Percentiles rank a stretch among this genome's conserved stretches.
Conservation (phyloP, 352 stramenopile genomes). For the Aphanomyces cochlioides region DNA sequence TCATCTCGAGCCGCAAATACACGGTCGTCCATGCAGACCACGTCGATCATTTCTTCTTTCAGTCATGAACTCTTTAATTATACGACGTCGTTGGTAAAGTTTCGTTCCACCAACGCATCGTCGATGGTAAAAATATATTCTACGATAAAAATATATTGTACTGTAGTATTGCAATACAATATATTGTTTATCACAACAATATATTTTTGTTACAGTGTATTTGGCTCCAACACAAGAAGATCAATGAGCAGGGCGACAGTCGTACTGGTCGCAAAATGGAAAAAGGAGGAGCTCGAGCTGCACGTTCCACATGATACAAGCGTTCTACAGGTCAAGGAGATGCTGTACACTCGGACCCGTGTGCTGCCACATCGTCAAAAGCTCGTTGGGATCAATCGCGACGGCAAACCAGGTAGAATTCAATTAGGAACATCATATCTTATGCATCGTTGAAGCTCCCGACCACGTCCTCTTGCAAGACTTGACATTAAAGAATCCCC, state of each 20-base stretch:
- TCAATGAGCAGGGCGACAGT: too few relatives aligned
- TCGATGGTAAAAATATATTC: background rate
- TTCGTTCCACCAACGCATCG: background rate
- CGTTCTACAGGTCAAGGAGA: constrained; percentile 15
- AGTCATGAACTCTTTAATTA: too few relatives aligned
- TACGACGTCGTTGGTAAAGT: too few relatives aligned
- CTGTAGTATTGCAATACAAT: background rate
- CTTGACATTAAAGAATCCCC: constrained; percentile 15
- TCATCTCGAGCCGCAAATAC: constrained; percentile 12
- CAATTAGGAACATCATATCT: background rate
- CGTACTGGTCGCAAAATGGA: constrained; percentile 16
- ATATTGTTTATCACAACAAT: background rate
- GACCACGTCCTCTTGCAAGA: constrained; percentile 22
- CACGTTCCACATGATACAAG: background rate
- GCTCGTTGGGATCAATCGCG: constrained; percentile 30
- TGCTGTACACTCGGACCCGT: constrained; percentile 7
- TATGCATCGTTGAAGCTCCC: background rate
- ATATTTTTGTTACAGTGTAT: background rate
- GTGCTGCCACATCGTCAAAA: constrained; percentile 32
- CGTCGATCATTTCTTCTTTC: background rate
- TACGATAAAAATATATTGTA: too few relatives aligned
- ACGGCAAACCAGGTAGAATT: constrained; percentile 20
- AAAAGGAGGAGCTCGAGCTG: constrained; percentile 13
- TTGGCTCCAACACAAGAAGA: too few relatives aligned
- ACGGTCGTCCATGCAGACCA: constrained; percentile 6